These are phyloP conservation scores for Arthrinium phaeospermum DNA, from an alignment of 2,329 filamentous ascomycete genomes.

Conservation along the genomic window DNA sequence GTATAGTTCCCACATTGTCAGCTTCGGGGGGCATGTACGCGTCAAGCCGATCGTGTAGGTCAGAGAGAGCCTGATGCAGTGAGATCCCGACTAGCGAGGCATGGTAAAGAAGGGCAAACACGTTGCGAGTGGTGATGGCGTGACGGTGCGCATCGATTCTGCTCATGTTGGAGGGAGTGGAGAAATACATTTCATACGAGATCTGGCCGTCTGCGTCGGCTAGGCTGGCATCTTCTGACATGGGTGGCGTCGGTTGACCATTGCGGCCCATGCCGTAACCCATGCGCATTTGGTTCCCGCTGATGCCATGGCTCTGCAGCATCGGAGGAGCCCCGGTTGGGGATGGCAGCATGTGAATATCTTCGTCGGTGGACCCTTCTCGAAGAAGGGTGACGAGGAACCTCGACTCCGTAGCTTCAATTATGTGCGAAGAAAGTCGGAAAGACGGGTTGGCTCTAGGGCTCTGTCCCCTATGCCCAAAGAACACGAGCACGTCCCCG, in stretches of 20 bases:
- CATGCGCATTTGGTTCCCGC: conserved; percentile 31
- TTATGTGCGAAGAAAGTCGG: conserved; percentile 62
- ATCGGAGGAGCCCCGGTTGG: conserved; percentile 49
- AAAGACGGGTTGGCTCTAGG: conserved; percentile 58
- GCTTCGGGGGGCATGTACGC: conserved; percentile 60
- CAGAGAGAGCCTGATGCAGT: conserved; percentile 65
- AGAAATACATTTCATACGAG: conserved; percentile 68
- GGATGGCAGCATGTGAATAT: conserved; percentile 47
- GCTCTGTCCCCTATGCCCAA: conserved; percentile 52
- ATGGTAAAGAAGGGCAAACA: conserved; percentile 69
- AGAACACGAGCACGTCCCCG: conserved; percentile 64
- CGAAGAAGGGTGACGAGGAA: conserved; percentile 59
- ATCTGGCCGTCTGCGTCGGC: conserved; percentile 59
- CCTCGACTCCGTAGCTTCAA: conserved; percentile 62
- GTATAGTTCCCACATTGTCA: conserved; percentile 64
- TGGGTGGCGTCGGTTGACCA: conserved; percentile 50
- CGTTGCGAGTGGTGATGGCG: conserved; percentile 71
- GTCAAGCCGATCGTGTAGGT: conserved; percentile 66
- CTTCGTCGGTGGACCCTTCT: conserved; percentile 58
- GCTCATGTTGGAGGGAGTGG: conserved; percentile 56
- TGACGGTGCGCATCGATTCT: conserved; percentile 58
- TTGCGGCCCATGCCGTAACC: conserved; percentile 32
- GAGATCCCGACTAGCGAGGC: conserved; percentile 70
- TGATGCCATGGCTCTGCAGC: conserved; percentile 39
- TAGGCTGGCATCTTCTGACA: conserved; percentile 50